phyloP scores from a whole-genome alignment of 192 early-diverging fungal species.

The Gigaspora rosea region DNA sequence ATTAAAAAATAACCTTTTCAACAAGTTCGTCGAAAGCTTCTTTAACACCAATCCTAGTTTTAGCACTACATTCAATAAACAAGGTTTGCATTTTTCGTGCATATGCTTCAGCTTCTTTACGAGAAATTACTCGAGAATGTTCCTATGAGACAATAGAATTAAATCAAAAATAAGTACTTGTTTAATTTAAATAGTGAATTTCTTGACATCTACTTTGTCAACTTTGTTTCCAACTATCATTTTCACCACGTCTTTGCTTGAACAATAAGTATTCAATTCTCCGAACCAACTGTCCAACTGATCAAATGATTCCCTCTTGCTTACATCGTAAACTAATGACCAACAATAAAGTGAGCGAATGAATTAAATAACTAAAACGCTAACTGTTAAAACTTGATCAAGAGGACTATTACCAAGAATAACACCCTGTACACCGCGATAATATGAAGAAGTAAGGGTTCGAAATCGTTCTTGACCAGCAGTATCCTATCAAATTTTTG shows the following conservation, averaged over 20 bases:
- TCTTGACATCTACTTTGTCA: conserved; percentile 57
- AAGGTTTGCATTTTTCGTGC: conserved; percentile 87
- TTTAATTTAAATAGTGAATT: background rate
- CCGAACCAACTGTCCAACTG: conserved; percentile 93
- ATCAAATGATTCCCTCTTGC: conserved; percentile 90
- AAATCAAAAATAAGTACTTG: background rate
- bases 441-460: conserved; percentile 96
- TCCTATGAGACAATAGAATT: conserved; percentile 41
- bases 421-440: conserved; percentile 97
- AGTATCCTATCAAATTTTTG: conserved; percentile 73
- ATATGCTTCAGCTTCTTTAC: conserved; percentile 90
- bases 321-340: conserved; percentile 90
- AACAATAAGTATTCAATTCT: conserved; percentile 92
- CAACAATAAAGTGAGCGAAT: background rate
- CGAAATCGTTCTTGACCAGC: conserved; percentile 99
- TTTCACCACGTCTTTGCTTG: conserved; percentile 85
- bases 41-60: conserved; percentile 87
- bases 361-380: background rate
- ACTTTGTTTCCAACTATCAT: conserved; percentile 99
- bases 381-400: background rate
- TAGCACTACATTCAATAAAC: conserved; percentile 96
- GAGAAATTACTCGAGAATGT: conserved; percentile 67
- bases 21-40: conserved; percentile 96
- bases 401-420: conserved; percentile 71
- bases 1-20: conserved; percentile 61